Evolutionary conservation across 2,329 filamentous ascomycete species (phyloP).

Genomic region (Coleophoma crateriformis): DNA sequence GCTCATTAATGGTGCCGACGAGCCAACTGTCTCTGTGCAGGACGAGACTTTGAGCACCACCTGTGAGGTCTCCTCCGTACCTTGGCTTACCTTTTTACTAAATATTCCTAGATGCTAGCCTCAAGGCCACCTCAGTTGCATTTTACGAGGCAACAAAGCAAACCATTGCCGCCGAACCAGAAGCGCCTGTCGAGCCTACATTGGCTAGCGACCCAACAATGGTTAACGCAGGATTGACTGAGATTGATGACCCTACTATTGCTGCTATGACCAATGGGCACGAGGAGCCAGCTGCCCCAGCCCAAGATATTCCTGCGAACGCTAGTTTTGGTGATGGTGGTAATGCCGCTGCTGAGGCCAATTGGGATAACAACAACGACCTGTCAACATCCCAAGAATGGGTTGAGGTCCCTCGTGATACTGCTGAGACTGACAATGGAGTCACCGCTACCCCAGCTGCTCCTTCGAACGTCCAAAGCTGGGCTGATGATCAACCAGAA

Average conservation of each 20-base stretch:
- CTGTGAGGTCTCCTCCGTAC: conserved; percentile 47
- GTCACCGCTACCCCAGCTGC: conserved; percentile 48
- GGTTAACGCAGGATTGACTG: conserved; percentile 60
- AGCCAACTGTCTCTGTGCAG: conserved; percentile 58
- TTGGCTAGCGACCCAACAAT: conserved; percentile 59
- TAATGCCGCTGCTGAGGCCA: conserved; percentile 57
- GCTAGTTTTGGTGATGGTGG: conserved; percentile 45
- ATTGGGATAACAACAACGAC: conserved; percentile 50
- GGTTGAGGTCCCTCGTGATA: conserved; percentile 64
- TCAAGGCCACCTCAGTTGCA: conserved; percentile 49
- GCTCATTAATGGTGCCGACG: conserved; percentile 66
- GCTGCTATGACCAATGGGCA: conserved; percentile 37
- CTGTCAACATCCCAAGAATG: conserved; percentile 28
- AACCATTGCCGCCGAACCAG: conserved; percentile 26
- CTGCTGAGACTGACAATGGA: conserved; percentile 67
- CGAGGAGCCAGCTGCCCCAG: conserved; percentile 29
- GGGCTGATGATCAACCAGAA: conserved; percentile 76
- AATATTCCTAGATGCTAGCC: conserved; percentile 44
- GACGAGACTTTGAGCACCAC: conserved; percentile 63
- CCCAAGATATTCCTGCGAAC: conserved; percentile 39
- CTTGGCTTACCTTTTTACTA: conserved; percentile 3
- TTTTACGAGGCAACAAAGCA: conserved; percentile 36
- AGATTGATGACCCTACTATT: conserved; percentile 48
- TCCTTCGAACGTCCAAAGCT: conserved; percentile 60
- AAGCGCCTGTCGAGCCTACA: conserved; percentile 24